Evolutionary conservation across 2,329 filamentous ascomycete genomes (phyloP).

Genomic region (Periconia sp.): DNA sequence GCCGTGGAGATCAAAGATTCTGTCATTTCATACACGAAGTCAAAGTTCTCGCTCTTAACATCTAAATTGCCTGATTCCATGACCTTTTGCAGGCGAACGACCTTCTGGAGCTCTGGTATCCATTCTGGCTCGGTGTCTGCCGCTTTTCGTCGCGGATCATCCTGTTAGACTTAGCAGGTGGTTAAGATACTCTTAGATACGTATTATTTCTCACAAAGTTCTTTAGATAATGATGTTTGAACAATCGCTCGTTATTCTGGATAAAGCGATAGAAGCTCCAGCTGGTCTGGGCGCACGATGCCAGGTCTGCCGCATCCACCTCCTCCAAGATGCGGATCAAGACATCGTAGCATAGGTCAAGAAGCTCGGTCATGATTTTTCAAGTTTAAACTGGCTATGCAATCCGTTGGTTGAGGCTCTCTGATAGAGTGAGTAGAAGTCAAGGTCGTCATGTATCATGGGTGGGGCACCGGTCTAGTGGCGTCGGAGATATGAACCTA

Average conservation of each 20-base stretch:
- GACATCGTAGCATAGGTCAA: slow-evolving; percentile 41
- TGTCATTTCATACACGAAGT: slow-evolving; percentile 44
- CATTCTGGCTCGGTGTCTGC: slow-evolving; percentile 32
- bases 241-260: slow-evolving; percentile 60
- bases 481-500: too few relatives aligned
- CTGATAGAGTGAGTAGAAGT: too few relatives aligned
- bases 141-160: slow-evolving; percentile 39
- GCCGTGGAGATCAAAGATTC: slow-evolving; percentile 36
- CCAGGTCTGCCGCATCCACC: slow-evolving; percentile 34
- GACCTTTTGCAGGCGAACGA: slow-evolving; percentile 45
- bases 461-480: too few relatives aligned
- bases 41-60: slow-evolving; percentile 43
- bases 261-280: slow-evolving; percentile 56
- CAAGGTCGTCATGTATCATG: too few relatives aligned
- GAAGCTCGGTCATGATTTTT: slow-evolving; percentile 22
- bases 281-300: slow-evolving; percentile 31
- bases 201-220: slow-evolving; percentile 52
- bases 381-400: too few relatives aligned
- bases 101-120: slow-evolving; percentile 31
- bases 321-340: slow-evolving; percentile 38
- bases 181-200: neutral
- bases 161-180: slow-evolving; percentile 30
- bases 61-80: slow-evolving; percentile 45
- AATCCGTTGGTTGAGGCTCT: too few relatives aligned
- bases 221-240: slow-evolving; percentile 63